Evolutionary conservation across 306 rosid species (phyloP).

Genomic region (Vicia faba): DNA sequence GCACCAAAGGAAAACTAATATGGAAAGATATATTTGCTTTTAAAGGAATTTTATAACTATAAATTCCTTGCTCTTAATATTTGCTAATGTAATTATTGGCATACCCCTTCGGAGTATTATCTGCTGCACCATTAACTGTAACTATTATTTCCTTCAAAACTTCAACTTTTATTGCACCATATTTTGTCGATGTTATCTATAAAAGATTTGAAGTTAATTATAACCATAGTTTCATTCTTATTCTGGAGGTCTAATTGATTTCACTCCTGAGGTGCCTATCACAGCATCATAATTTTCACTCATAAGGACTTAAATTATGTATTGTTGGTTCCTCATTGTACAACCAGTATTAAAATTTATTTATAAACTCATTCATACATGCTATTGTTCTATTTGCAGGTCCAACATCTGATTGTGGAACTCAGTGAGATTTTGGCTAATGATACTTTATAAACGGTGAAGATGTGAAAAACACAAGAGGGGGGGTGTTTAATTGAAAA

Average conservation of each 20-base stretch:
- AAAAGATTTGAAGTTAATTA: conserved; percentile 70
- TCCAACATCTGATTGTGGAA: conserved; percentile 90
- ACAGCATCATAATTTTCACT: not conserved
- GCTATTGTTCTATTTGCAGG: conserved; percentile 34
- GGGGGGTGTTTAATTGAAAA: no score
- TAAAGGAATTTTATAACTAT: no score
- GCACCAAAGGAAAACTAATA: no score
- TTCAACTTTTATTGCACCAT: no score
- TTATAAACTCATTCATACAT: conserved; percentile 27
- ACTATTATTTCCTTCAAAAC: no score
- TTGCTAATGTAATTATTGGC: no score
- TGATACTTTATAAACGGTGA: conserved; percentile 79
- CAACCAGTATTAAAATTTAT: not conserved
- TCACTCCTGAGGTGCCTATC: conserved; percentile 89
- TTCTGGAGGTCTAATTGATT: conserved; percentile 96
- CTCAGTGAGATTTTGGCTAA: conserved; percentile 88
- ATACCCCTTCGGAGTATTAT: no score
- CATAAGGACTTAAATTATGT: conserved; percentile 1
- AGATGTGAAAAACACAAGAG: no score
- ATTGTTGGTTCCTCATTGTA: conserved; percentile 8
- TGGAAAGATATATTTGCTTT: no score
- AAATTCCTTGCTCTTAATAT: no score
- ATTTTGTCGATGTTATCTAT: conserved; percentile 75
- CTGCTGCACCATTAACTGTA: no score
- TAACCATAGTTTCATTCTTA: conserved; percentile 91